Base-by-base conservation (phyloP, 139 green algal species). In the Dunaliella sp. region DNA sequence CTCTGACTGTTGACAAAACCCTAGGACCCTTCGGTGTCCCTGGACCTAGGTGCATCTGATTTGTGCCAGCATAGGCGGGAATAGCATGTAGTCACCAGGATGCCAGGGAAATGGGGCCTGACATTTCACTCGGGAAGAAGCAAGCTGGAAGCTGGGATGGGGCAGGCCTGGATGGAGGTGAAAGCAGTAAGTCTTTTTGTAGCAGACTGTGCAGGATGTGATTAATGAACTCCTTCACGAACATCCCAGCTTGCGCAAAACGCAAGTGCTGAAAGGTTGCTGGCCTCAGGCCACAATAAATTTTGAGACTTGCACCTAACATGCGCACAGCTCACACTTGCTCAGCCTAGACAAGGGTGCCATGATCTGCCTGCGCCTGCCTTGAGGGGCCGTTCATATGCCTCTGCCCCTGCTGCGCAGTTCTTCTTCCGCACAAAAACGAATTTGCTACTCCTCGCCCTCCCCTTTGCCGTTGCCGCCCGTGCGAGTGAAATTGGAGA, bases 361-460 rank as follows among this genome's bases (percentile, higher is more conserved):
- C 21, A 75, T n/a, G 22, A 75, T 24, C 24, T 75, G 22, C 58
- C 58, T n/a, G 24, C 58, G 24, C 58, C n/a, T n/a, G n/a, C n/a
- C n/a, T n/a, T n/a, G n/a, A n/a, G n/a, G n/a, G n/a, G n/a, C n/a
- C n/a, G n/a, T n/a, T n/a, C n/a, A n/a, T n/a, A n/a, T 75, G 58
- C 24, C 22, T 24, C 58, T 75, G 58, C 24, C 58, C 58, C 24
- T 75, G 28, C 33, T 38, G 28, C 31, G 77, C 88, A 93, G 86
- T 88, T 93, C 81, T 86, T 94, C 37, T 75, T 94, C 0, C 78
- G 80, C 34, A 87, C 90, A 32, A 93, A 93, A 38, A 84, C 93
- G 57, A 95, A 94, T 85, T 25, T 93, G 1, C 80, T 94, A 38
- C 58, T 95, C 82, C 12, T 92, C 1, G 86, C 85, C 0, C 30